Percentiles rank a stretch among this genome's conserved stretches.
Evolutionary conservation across 257 asterid genomes (phyloP).

Genomic region (Nicotiana undulata): DNA sequence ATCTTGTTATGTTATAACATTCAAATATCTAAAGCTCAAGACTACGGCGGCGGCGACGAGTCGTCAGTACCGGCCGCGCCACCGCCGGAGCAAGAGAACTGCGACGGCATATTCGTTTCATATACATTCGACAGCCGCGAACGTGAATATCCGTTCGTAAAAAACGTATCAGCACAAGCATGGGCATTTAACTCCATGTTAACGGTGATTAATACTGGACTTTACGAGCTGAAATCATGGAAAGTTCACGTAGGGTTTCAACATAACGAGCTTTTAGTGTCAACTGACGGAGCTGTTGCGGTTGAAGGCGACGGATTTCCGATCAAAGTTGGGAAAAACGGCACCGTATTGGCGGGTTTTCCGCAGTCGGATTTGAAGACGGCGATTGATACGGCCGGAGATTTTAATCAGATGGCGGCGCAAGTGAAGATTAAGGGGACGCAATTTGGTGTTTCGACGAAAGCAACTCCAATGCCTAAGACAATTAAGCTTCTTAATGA

Average conservation of each 20-base stretch:
- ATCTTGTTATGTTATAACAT: constrained; percentile 16
- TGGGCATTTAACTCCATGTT: constrained; percentile 62
- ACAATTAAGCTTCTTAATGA: constrained; percentile 51
- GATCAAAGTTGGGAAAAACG: constrained; percentile 49
- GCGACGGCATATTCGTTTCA: constrained; percentile 61
- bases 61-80: constrained; percentile 25
- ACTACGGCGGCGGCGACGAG: constrained; percentile 26
- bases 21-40: constrained; percentile 26
- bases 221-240: constrained; percentile 64
- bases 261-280: constrained; percentile 61
- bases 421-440: constrained; percentile 62
- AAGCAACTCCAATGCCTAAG: constrained; percentile 69
- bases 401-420: constrained; percentile 53
- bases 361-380: constrained; percentile 75
- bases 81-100: constrained; percentile 37
- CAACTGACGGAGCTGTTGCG: constrained; percentile 66
- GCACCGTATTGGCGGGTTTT: constrained; percentile 59
- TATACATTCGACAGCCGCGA: constrained; percentile 61
- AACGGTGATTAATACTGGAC: constrained; percentile 50
- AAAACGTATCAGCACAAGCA: constrained; percentile 74
- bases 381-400: constrained; percentile 88
- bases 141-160: constrained; percentile 58
- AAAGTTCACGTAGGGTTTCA: constrained; percentile 57
- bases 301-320: constrained; percentile 59
- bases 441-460: constrained; percentile 46